Evolutionary conservation across 345 rosid species (phyloP), one percentile per base, ranked within the genome.

Genomic region (Turnera subulata): DNA sequence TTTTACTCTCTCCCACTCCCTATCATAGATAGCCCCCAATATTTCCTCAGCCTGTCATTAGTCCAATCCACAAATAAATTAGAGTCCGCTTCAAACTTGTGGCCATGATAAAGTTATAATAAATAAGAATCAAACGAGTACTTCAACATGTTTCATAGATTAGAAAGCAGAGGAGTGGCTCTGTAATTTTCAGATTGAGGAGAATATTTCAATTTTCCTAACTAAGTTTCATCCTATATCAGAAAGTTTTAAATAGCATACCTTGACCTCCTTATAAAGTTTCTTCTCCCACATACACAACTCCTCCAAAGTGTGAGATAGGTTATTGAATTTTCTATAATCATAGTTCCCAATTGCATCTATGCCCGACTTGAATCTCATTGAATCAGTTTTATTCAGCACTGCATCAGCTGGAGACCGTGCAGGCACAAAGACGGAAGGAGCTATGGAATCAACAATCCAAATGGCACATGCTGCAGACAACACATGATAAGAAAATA

Each of bases 191-290:
- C n/a, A n/a, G n/a, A n/a, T n/a, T n/a, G n/a, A n/a, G n/a, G n/a
- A n/a, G n/a, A n/a, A n/a, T n/a, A n/a, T n/a, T n/a, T n/a, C n/a
- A n/a, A n/a, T n/a, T n/a, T n/a, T n/a, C n/a, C n/a, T n/a, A n/a
- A n/a, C n/a, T n/a, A n/a, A n/a, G n/a, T n/a, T n/a, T n/a, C n/a
- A n/a, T n/a, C n/a, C n/a, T n/a, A n/a, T n/a, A n/a, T n/a, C n/a
- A n/a, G n/a, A n/a, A n/a, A n/a, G n/a, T 46, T 22, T 46, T 20
- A 23, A 24, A 49, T 48, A n/a, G 7, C 53, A 48, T 49, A 49
- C 53, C 53, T 49, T 21, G 13, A 21, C 53, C 53, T 49, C 53
- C 53, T 49, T 24, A 11, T 49, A 23, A 24, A 49, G 53, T 49
- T 49, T 49, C 53, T 21, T 49, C 32, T 49, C 53, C 53, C 53